phyloP scores from a whole-genome alignment of 441 rosid species.

The Bocquillonia castaneifolia region DNA sequence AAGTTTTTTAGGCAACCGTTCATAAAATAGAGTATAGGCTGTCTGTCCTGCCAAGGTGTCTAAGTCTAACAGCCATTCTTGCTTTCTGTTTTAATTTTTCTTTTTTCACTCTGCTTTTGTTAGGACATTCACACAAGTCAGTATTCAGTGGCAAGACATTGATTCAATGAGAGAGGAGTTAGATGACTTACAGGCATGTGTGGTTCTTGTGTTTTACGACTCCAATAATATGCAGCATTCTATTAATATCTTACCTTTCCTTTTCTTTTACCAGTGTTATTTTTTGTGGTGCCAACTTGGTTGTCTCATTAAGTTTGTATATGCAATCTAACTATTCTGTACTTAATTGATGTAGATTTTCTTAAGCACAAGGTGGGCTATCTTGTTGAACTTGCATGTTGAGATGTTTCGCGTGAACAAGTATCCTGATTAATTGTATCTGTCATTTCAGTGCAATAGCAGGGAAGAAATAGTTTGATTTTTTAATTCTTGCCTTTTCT shows the following conservation, averaged over 20 bases:
- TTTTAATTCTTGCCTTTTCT: slow-evolving; percentile 1
- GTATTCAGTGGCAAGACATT: slow-evolving; percentile 98
- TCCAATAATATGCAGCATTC: neutral
- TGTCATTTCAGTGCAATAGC: neutral
- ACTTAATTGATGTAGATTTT: slow-evolving; percentile 60
- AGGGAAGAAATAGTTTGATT: slow-evolving; percentile 1
- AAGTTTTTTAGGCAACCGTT: neutral
- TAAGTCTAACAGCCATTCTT: neutral
- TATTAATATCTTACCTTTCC: neutral
- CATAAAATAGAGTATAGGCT: neutral
- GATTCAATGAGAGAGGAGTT: slow-evolving; percentile 98
- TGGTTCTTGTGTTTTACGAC: slow-evolving; percentile 12
- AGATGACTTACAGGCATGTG: slow-evolving; percentile 93
- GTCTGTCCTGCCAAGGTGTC: slow-evolving; percentile 14
- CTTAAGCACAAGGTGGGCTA: slow-evolving; percentile 99
- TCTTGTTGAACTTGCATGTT: slow-evolving; percentile 87
- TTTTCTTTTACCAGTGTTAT: neutral
- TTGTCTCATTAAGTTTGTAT: slow-evolving; percentile 16
- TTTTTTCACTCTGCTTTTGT: slow-evolving; percentile 22
- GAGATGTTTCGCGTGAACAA: slow-evolving; percentile 99
- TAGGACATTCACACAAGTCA: slow-evolving; percentile 99
- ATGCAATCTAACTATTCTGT: slow-evolving; percentile 19
- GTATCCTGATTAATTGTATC: slow-evolving; percentile 59
- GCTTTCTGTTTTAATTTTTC: neutral
- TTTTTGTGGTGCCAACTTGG: slow-evolving; percentile 7